These are phyloP conservation scores for Suillus subalutaceus DNA, from an alignment of 768 basidiomycete genomes.

Conservation along the genomic window DNA sequence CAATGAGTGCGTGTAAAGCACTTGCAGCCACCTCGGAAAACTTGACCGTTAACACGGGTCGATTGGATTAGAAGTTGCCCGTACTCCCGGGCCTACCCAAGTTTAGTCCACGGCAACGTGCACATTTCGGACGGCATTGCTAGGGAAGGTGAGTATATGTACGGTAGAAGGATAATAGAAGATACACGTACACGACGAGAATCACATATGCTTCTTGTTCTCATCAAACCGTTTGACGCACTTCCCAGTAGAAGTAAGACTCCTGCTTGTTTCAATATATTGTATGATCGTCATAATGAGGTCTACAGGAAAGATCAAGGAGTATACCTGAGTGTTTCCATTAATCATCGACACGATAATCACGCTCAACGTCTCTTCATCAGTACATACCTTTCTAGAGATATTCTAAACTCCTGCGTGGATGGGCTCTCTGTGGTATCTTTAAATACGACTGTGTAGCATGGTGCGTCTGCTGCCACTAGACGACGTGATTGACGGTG, in stretches of 20 bases:
- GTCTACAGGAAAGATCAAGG: background rate
- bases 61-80: slow-evolving; percentile 95
- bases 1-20: slow-evolving; percentile 91
- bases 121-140: background rate
- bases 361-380: slow-evolving; percentile 93
- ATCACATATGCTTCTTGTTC: slow-evolving; percentile 98
- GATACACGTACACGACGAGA: slow-evolving; percentile 82
- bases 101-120: background rate
- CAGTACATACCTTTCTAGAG: slow-evolving; percentile 95
- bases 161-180: slow-evolving; percentile 12
- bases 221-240: slow-evolving; percentile 94
- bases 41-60: slow-evolving; percentile 93
- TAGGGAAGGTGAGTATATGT: slow-evolving; percentile 10
- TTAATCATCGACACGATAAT: slow-evolving; percentile 94
- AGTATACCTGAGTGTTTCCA: slow-evolving; percentile 86
- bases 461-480: slow-evolving; percentile 57
- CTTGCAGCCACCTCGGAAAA: slow-evolving; percentile 96
- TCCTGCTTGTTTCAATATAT: slow-evolving; percentile 80
- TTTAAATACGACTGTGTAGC: slow-evolving; percentile 81
- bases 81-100: slow-evolving; percentile 82
- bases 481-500: background rate
- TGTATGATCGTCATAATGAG: slow-evolving; percentile 95
- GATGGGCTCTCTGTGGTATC: slow-evolving; percentile 74
- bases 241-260: slow-evolving; percentile 71
- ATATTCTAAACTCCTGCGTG: slow-evolving; percentile 78